Conservation (phyloP, 2,329 filamentous ascomycete species). For the Cryphonectria radicalis region DNA sequence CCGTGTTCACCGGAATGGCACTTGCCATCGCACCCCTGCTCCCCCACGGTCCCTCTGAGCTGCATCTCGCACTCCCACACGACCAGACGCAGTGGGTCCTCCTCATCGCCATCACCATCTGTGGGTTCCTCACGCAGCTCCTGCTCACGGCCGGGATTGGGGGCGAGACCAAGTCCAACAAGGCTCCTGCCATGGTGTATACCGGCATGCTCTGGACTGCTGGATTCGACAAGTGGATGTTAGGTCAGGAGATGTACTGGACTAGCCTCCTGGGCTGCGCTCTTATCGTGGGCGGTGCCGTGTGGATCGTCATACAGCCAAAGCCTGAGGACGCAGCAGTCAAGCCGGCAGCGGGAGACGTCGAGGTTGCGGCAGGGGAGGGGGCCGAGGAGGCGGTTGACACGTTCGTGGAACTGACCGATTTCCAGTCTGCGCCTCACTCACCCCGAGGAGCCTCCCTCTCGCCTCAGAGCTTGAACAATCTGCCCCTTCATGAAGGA, state of each 20-base stretch:
- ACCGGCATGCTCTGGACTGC: slow-evolving; percentile 62
- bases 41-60: slow-evolving; percentile 50
- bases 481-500: neutral
- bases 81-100: slow-evolving; percentile 65
- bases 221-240: slow-evolving; percentile 51
- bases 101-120: slow-evolving; percentile 68
- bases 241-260: slow-evolving; percentile 55
- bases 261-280: slow-evolving; percentile 55
- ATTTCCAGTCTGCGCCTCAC: neutral
- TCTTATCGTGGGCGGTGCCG: slow-evolving; percentile 57
- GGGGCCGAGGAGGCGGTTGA: slow-evolving; percentile 42
- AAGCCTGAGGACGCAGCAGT: slow-evolving; percentile 39
- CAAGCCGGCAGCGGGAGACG: slow-evolving; percentile 38
- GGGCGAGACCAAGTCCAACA: slow-evolving; percentile 66
- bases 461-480: neutral
- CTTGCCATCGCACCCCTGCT: slow-evolving; percentile 43
- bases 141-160: slow-evolving; percentile 78
- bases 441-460: neutral
- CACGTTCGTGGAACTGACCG: slow-evolving; percentile 42
- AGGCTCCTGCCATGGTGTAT: slow-evolving; percentile 62
- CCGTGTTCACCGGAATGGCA: slow-evolving; percentile 15
- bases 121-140: slow-evolving; percentile 69
- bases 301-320: slow-evolving; percentile 55
- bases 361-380: slow-evolving; percentile 38
- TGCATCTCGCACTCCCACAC: slow-evolving; percentile 48